phyloP scores from a whole-genome alignment of 108 stramenopile species.

The Discostella stelligeroides region DNA sequence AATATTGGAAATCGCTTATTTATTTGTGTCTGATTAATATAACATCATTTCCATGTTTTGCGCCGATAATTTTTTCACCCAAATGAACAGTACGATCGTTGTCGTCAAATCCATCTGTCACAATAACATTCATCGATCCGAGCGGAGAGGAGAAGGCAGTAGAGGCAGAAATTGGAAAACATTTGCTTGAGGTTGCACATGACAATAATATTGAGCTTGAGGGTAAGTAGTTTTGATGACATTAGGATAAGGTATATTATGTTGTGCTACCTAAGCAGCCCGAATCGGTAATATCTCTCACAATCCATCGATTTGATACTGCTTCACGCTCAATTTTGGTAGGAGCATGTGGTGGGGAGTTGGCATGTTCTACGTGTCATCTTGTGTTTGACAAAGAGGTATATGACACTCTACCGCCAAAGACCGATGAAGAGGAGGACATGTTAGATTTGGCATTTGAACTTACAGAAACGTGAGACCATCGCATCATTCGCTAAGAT shows the following conservation, averaged over 20 bases:
- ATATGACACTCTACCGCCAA: constrained; percentile 87
- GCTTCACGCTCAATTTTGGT: background rate
- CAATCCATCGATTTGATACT: background rate
- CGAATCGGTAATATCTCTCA: no score
- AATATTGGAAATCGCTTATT: no score
- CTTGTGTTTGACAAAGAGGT: constrained; percentile 89
- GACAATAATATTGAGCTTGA: constrained; percentile 89
- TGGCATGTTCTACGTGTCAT: constrained; percentile 93
- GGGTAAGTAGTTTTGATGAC: constrained; percentile 55
- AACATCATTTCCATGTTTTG: no score
- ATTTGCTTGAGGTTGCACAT: constrained; percentile 84
- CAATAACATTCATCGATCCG: constrained; percentile 67
- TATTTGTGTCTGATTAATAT: no score
- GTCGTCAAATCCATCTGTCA: constrained; percentile 55
- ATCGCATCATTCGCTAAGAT: no score
- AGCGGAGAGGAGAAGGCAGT: constrained; percentile 71
- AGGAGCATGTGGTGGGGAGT: constrained; percentile 86
- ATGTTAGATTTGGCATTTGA: constrained; percentile 99
- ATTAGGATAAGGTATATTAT: no score
- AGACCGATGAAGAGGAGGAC: constrained; percentile 96
- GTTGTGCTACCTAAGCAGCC: no score
- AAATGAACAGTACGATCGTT: constrained; percentile 11
- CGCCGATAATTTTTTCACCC: background rate
- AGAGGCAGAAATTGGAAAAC: constrained; percentile 72
- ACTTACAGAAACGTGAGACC: constrained; percentile 93